Evolutionary conservation across 805 yeast genomes (phyloP).

Genomic region (Nakazawaea wyomingensis): DNA sequence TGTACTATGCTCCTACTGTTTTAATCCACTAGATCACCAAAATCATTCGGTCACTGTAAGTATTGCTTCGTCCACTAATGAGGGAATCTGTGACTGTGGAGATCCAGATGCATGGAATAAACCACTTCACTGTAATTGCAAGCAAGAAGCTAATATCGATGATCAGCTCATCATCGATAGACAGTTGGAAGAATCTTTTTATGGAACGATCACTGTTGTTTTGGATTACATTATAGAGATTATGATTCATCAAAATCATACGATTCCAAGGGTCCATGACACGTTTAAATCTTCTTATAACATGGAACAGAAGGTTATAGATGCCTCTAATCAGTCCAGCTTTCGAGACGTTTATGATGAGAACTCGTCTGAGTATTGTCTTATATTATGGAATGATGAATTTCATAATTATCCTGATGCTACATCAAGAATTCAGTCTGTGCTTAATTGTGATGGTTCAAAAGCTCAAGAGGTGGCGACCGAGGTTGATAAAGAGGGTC

Average conservation of each 20-base stretch:
- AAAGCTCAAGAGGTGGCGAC: conserved; percentile 34
- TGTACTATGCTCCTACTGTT: conserved; percentile 70
- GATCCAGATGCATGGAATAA: conserved; percentile 59
- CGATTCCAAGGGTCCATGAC: conserved; percentile 33
- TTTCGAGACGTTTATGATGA: conserved; percentile 22
- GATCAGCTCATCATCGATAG: conserved; percentile 1
- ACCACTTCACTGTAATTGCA: conserved; percentile 46
- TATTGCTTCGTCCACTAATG: conserved; percentile 39
- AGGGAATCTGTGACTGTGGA: conserved; percentile 73
- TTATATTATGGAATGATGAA: conserved; percentile 78
- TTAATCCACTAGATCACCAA: conserved; percentile 61
- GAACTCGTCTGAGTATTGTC: conserved; percentile 34
- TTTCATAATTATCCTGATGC: conserved; percentile 43
- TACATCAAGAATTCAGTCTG: conserved; percentile 11
- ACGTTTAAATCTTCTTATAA: conserved; percentile 10
- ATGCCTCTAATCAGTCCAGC: conserved; percentile 4
- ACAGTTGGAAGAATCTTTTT: conserved; percentile 19
- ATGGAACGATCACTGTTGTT: conserved; percentile 27
- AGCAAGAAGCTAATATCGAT: conserved; percentile 5
- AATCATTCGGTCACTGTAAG: conserved; percentile 59
- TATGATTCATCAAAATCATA: conserved; percentile 30
- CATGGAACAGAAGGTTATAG: not conserved
- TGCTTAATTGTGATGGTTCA: conserved; percentile 3
- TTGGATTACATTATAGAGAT: conserved; percentile 42
- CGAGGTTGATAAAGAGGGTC: conserved; percentile 45